These are phyloP conservation scores for Terfezia boudieri DNA, from an alignment of 495 filamentous ascomycete species.

Conservation along the genomic window DNA sequence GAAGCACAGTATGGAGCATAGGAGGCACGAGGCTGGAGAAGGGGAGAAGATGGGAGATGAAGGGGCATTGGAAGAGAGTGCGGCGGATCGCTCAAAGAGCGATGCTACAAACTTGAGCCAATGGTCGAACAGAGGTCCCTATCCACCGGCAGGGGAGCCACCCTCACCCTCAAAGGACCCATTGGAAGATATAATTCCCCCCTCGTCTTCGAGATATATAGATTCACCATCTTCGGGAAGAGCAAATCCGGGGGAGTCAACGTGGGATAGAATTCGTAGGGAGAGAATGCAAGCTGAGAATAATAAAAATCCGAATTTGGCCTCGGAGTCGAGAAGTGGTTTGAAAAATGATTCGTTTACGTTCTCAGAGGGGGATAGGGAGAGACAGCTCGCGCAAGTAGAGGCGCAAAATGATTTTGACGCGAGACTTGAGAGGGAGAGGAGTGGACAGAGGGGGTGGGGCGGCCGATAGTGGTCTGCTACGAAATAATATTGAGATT, in stretches of 20 bases:
- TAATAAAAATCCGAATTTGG: neutral
- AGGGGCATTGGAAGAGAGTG: neutral
- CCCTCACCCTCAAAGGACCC: neutral
- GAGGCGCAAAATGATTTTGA: constrained; percentile 34
- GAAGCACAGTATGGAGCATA: neutral
- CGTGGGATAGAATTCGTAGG: neutral
- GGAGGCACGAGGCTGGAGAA: neutral
- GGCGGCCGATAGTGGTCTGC: too few relatives aligned
- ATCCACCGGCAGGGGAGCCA: neutral
- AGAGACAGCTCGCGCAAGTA: constrained; percentile 22
- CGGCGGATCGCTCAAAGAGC: neutral
- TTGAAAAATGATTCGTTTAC: constrained; percentile 23
- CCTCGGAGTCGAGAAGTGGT: neutral
- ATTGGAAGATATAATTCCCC: neutral
- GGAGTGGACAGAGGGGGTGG: constrained; percentile 12
- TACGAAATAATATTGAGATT: too few relatives aligned
- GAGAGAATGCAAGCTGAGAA: neutral
- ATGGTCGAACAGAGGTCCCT: neutral
- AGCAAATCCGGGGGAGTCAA: neutral
- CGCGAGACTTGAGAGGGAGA: constrained; percentile 26
- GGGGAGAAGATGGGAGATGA: neutral
- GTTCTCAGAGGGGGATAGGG: constrained; percentile 22
- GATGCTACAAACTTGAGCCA: neutral
- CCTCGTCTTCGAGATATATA: neutral
- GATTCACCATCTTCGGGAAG: neutral